A percentile compares a stretch with the other conserved stretches of the same genome.
These are phyloP conservation scores for Protostelium mycophagum DNA, from an alignment of 78 protist genomes.

Conservation along the genomic window DNA sequence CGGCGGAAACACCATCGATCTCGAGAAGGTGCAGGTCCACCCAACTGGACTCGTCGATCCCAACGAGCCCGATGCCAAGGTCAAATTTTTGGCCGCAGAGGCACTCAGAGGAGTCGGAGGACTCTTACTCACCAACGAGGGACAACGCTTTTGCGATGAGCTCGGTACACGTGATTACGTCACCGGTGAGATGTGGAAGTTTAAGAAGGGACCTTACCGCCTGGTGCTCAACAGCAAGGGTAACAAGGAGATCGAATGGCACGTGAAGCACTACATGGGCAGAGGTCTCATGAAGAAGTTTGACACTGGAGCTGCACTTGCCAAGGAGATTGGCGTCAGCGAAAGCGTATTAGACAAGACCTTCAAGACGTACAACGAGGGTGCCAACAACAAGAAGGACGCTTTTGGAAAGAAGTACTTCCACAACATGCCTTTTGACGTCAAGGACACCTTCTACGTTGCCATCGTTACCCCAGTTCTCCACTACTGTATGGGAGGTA, in stretches of 20 bases:
- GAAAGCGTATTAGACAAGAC: constrained; percentile 26
- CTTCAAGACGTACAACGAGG: constrained; percentile 28
- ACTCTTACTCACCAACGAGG: constrained; percentile 48
- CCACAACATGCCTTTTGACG: constrained; percentile 14
- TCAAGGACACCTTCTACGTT: constrained; percentile 23
- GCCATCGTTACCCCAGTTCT: constrained; percentile 72
- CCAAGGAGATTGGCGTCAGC: background rate
- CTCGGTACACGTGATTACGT: constrained; percentile 71
- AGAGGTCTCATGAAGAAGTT: constrained; percentile 14
- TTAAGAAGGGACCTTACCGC: constrained; percentile 3
- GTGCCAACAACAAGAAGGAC: constrained; percentile 25
- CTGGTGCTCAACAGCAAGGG: background rate
- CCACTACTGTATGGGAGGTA: constrained; percentile 88
- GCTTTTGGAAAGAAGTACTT: constrained; percentile 65
- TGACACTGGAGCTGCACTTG: constrained; percentile 4
- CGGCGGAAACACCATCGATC: background rate
- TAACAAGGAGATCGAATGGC: background rate
- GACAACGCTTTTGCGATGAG: constrained; percentile 71
- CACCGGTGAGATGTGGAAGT: constrained; percentile 37
- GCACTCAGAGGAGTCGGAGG: constrained; percentile 87
- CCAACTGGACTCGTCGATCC: constrained; percentile 86
- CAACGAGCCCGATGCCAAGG: constrained; percentile 27
- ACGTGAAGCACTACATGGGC: constrained; percentile 10
- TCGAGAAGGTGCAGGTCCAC: constrained; percentile 68
- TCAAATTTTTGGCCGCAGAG: constrained; percentile 77